Base-by-base conservation (phyloP, 352 stramenopile species). In the Thraustotheca clavata region DNA sequence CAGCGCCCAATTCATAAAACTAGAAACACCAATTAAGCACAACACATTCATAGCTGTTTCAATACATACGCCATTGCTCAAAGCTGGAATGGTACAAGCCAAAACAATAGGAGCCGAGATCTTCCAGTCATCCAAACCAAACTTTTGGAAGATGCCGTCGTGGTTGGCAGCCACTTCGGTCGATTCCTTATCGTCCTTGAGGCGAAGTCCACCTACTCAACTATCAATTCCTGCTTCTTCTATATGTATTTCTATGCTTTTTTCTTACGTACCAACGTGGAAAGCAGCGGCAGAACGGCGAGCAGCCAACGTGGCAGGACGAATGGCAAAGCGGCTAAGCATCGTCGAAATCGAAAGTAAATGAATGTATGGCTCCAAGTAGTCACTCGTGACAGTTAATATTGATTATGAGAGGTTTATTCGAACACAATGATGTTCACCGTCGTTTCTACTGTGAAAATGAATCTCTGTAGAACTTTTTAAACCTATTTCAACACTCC, bases 1-100 rank as follows among this genome's bases (percentile, higher is more conserved):
- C 83, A 60, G 90, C 83, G 75, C 90, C 90, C 60, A 93, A 70
- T 67, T 90, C 81, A 74, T 93, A 93, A 33, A 86, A 79, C 80
- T 89, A 67, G 16, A 1, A n/a, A n/a, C n/a, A 57, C 49, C 6
- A 68, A 16, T 22, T 36, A 18, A 36, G 4, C n/a, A 4, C 24
- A n/a, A 31, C 68, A 88, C 76, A 73, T 90, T 75, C 83, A 57
- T 26, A 0, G 57, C 43, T 11, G 68, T 11, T 26, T 16, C 27
- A 36, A 14, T 22, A 71, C 73, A 47, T 83, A 93, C 83, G 75
- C 84, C 80, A 69, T 93, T 93, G 70, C 77, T 87, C 68, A 93
- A 76, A 34, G 74, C 66, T 41, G 83, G 83, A 62, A 93, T 89
- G 36, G 83, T 71, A 48, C 90, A 71, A 33, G 83, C 83, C 43